Conservation (phyloP, 495 filamentous ascomycete species). For the Bacidia rubella region DNA sequence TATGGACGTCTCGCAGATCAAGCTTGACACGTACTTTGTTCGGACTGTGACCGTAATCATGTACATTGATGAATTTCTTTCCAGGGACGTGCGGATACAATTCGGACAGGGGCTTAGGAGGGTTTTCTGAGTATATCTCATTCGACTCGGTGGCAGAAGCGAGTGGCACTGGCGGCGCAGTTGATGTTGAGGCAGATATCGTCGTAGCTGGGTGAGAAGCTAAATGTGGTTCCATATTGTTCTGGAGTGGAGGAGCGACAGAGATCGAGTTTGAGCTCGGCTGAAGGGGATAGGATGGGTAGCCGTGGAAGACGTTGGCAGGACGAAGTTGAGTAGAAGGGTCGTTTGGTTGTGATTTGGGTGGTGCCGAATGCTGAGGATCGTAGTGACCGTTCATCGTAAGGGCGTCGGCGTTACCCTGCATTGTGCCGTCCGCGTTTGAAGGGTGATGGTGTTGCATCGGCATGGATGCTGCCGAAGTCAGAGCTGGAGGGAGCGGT, state of each 20-base stretch:
- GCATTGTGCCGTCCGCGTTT: constrained; percentile 54
- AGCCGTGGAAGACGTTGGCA: constrained; percentile 65
- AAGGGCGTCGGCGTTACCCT: constrained; percentile 64
- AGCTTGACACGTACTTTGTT: constrained; percentile 63
- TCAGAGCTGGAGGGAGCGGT: constrained; percentile 41
- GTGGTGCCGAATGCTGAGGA: constrained; percentile 7
- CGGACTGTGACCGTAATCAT: constrained; percentile 63
- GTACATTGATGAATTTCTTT: constrained; percentile 82
- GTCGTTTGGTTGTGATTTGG: constrained; percentile 6
- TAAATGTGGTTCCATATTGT: constrained; percentile 38
- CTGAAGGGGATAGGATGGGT: constrained; percentile 46
- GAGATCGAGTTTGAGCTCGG: constrained; percentile 41
- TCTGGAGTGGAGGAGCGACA: constrained; percentile 60
- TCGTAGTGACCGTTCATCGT: constrained; percentile 13
- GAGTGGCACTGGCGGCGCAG: constrained; percentile 23
- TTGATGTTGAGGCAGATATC: constrained; percentile 30
- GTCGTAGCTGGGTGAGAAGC: constrained; percentile 23
- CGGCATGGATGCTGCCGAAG: constrained; percentile 48
- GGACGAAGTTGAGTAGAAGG: constrained; percentile 48
- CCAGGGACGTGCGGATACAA: neutral
- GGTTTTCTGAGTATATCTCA: neutral
- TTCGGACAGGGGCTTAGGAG: constrained; percentile 58
- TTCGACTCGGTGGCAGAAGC: constrained; percentile 24
- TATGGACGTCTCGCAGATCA: constrained; percentile 74
- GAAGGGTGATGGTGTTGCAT: constrained; percentile 70